These are phyloP conservation scores for Paramarasmius palmivorus DNA, from an alignment of 1,284 basidiomycete genomes.

Conservation along the genomic window DNA sequence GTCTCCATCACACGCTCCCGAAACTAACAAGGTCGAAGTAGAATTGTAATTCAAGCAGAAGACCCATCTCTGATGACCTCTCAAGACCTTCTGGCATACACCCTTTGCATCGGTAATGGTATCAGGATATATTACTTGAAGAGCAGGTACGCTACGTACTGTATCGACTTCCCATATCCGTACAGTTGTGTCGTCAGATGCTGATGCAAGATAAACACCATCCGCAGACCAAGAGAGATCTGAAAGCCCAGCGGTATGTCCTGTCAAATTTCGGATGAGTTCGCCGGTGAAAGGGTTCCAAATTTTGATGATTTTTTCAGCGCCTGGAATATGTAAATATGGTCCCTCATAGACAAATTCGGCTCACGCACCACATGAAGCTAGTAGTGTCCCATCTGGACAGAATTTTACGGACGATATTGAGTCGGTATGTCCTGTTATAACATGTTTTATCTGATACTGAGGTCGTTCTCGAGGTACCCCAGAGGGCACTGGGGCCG, in stretches of 20 bases:
- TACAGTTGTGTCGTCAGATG: conserved; percentile 87
- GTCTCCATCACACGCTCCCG: conserved; percentile 91
- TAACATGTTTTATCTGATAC: conserved; percentile 65
- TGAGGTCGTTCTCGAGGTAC: conserved; percentile 59
- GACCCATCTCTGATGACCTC: conserved; percentile 86
- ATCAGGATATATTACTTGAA: conserved; percentile 10
- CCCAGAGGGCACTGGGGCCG: conserved; percentile 29
- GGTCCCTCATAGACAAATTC: conserved; percentile 3
- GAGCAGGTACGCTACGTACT: conserved; percentile 42
- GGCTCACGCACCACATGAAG: conserved; percentile 66
- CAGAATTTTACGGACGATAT: conserved; percentile 86
- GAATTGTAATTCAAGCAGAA: conserved; percentile 92
- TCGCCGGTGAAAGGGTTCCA: conserved; percentile 81
- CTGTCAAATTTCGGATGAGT: conserved; percentile 69
- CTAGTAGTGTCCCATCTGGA: conserved; percentile 77
- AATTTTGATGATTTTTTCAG: conserved; percentile 76
- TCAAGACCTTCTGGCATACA: conserved; percentile 62
- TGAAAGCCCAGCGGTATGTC: conserved; percentile 82
- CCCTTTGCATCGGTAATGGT: conserved; percentile 46
- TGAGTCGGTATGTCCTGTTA: conserved; percentile 73
- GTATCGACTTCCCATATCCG: conserved; percentile 85
- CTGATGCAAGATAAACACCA: conserved; percentile 80
- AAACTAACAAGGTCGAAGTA: conserved; percentile 85
- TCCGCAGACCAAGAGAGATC: conserved; percentile 89
- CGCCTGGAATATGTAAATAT: conserved; percentile 47